Percentiles rank a stretch among this genome's conserved stretches.
phyloP scores from a whole-genome alignment of 2,329 filamentous ascomycete species.

The Mycogone perniciosa region DNA sequence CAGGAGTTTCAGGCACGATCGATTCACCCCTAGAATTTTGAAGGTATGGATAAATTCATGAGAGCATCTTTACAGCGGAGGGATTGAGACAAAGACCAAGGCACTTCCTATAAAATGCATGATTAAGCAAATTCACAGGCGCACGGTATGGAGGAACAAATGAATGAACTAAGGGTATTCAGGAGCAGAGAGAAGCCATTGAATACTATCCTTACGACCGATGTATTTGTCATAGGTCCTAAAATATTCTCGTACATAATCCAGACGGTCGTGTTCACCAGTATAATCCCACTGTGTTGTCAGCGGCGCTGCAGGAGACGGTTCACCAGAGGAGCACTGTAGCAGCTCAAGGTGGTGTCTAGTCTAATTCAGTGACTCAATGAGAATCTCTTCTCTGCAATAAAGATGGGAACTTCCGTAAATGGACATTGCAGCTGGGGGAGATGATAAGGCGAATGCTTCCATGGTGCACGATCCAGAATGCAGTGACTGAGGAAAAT shows the following conservation, averaged over 20 bases:
- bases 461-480: too few relatives aligned
- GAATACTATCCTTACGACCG: not conserved
- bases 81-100: not conserved
- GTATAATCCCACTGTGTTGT: not conserved
- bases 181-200: not conserved
- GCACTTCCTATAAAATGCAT: not conserved
- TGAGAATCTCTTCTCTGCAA: constrained; percentile 2
- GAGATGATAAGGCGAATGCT: too few relatives aligned
- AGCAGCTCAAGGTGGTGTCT: constrained; percentile 2
- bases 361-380: not conserved
- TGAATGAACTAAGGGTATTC: not conserved
- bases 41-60: not conserved
- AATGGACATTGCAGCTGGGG: not conserved
- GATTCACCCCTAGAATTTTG: not conserved
- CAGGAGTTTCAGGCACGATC: not conserved
- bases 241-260: not conserved
- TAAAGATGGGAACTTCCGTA: not conserved
- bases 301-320: not conserved
- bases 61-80: not conserved
- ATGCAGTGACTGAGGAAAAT: too few relatives aligned
- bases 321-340: not conserved
- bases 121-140: not conserved
- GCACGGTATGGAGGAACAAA: not conserved
- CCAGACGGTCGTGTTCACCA: not conserved
- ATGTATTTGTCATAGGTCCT: not conserved